Evolutionary conservation across 2,329 filamentous ascomycete species (phyloP).

Genomic region (Aspergillus sp.): DNA sequence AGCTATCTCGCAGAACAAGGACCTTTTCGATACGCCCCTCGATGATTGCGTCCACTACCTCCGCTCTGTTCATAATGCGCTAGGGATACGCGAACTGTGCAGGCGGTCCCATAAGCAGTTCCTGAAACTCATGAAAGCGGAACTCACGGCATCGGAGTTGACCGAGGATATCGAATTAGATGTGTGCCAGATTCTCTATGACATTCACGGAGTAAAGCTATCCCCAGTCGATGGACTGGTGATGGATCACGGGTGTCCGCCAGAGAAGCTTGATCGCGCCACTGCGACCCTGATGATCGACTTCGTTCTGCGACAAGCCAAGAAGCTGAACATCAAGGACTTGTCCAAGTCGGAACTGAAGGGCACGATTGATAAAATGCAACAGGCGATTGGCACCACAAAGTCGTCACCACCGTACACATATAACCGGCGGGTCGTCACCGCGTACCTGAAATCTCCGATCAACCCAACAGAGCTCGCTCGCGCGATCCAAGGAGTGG

Average conservation of each 20-base stretch:
- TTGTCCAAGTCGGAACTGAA: constrained; percentile 88
- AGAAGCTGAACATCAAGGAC: constrained; percentile 84
- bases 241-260: constrained; percentile 75
- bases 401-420: constrained; percentile 77
- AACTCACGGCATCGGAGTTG: constrained; percentile 73
- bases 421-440: constrained; percentile 84
- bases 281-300: constrained; percentile 81
- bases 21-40: constrained; percentile 63
- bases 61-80: constrained; percentile 75
- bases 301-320: constrained; percentile 76
- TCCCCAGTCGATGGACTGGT: constrained; percentile 64
- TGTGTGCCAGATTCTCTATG: constrained; percentile 78
- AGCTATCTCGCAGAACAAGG: constrained; percentile 65
- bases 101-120: constrained; percentile 83
- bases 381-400: constrained; percentile 74
- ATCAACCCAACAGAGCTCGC: constrained; percentile 80
- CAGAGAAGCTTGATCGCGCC: constrained; percentile 74
- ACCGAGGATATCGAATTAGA: constrained; percentile 84
- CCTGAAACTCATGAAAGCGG: constrained; percentile 82
- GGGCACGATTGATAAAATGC: constrained; percentile 86
- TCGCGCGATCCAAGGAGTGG: constrained; percentile 74
- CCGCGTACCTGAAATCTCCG: constrained; percentile 75
- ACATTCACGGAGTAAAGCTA: constrained; percentile 78
- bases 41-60: constrained; percentile 78
- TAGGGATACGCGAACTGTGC: constrained; percentile 83